A percentile compares a stretch with the other conserved stretches of the same genome.
Evolutionary conservation across 2,329 filamentous ascomycete species (phyloP).

Genomic region (Dissoconium aciculare): DNA sequence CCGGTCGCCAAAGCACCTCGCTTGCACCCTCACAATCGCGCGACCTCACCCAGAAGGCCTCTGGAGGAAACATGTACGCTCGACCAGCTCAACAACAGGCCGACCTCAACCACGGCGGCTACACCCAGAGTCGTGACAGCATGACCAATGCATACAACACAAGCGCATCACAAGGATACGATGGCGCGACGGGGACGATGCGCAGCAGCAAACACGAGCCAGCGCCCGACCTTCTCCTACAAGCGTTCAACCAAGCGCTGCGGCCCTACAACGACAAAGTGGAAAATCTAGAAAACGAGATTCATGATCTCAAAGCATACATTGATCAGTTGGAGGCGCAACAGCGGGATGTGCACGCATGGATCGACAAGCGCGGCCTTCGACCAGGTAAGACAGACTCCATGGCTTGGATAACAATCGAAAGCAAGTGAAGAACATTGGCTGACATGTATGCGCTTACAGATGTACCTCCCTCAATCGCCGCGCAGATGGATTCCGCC

Average conservation of each 20-base stretch:
- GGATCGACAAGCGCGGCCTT: constrained; percentile 41
- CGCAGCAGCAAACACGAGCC: constrained; percentile 23
- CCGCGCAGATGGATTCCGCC: constrained; percentile 37
- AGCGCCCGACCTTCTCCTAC: constrained; percentile 36
- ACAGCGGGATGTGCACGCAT: constrained; percentile 37
- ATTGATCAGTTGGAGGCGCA: constrained; percentile 38
- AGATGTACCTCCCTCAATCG: constrained; percentile 35
- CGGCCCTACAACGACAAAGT: constrained; percentile 39
- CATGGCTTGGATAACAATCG: not conserved
- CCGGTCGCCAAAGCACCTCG: constrained; percentile 22
- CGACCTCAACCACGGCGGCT: constrained; percentile 9
- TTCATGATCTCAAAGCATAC: constrained; percentile 36
- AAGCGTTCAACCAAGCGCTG: constrained; percentile 40
- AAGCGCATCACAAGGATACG: constrained; percentile 10
- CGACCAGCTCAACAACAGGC: constrained; percentile 27
- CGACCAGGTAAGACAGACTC: constrained; percentile 32
- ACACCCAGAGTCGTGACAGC: constrained; percentile 10
- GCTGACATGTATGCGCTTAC: not conserved
- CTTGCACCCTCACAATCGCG: constrained; percentile 10
- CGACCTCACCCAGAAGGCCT: not conserved
- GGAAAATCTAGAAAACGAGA: constrained; percentile 36
- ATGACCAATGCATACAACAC: constrained; percentile 8
- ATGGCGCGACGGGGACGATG: constrained; percentile 8
- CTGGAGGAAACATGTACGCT: constrained; percentile 31
- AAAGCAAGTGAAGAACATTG: too few species aligned